These are phyloP conservation scores for Neurospora sp. DNA, from an alignment of 495 filamentous ascomycete species.

Conservation along the genomic window DNA sequence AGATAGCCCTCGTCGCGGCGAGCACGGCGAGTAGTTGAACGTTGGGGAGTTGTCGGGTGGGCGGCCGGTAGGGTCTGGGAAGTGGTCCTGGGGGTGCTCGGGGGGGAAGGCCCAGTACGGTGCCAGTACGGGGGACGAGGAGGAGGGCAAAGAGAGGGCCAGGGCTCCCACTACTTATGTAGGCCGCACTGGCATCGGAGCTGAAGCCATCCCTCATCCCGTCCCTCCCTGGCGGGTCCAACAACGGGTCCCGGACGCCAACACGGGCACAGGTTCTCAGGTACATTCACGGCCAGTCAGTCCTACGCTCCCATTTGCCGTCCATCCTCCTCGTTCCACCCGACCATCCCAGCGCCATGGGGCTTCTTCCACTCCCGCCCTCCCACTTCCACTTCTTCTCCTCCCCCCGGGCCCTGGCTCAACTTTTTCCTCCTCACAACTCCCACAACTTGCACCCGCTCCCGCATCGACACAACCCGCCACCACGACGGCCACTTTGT, in stretches of 20 bases:
- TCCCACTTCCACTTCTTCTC: constrained; percentile 30
- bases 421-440: constrained; percentile 22
- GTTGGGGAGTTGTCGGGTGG: constrained; percentile 8
- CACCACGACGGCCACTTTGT: not conserved
- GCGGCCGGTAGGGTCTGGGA: constrained; percentile 6
- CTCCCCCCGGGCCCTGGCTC: constrained; percentile 20
- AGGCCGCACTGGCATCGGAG: constrained; percentile 16
- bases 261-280: not conserved
- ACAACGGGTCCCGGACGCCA: constrained; percentile 2
- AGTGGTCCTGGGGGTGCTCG: constrained; percentile 17
- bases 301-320: constrained; percentile 19
- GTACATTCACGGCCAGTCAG: constrained; percentile 7
- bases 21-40: constrained; percentile 25
- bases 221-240: constrained; percentile 23
- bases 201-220: constrained; percentile 11
- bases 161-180: not conserved
- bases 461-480: not conserved
- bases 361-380: constrained; percentile 30
- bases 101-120: constrained; percentile 6
- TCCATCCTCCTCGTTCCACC: constrained; percentile 5
- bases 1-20: constrained; percentile 15
- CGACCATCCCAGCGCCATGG: constrained; percentile 11
- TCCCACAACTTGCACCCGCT: constrained; percentile 3
- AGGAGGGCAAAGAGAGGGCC: constrained; percentile 5
- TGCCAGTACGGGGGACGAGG: constrained; percentile 10